Evolutionary conservation across 1,284 basidiomycete species (phyloP), one percentile per base, ranked within the genome.

Genomic region (Ceratobasidium sp.): DNA sequence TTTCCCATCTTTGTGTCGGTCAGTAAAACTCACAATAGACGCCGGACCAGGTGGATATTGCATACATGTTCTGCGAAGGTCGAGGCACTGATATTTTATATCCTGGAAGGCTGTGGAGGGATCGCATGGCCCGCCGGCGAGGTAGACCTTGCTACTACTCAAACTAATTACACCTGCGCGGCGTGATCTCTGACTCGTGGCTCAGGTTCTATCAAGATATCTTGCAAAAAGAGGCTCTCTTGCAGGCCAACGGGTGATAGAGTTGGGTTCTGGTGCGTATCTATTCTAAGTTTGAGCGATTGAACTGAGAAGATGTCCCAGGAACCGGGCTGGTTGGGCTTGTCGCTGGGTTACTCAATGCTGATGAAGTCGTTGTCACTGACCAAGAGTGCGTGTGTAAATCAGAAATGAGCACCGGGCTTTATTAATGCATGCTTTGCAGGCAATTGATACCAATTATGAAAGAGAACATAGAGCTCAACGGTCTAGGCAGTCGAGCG

Each of bases 121-220:
- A 86, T 94, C 54, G 88, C 93, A 12, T 97, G 94, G 94, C 93
- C 93, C 3, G 91, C 94, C 13, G 94, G 94, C 72, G 87, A 95
- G 84, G 94, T 94, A 72, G 72, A 72, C 71, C 17, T 70, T 72
- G 22, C 76, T 40, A 70, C 70, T n/a, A 32, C 29, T 22, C 56
- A 47, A 20, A 55, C 3, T n/a, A 42, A 34, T 38, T 69, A 34
- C 43, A 53, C 56, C 43, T 40, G 53, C 35, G 31, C 62, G 56
- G 40, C 45, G n/a, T 20, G 55, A 54, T 34, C 49, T 57, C 32
- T 58, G 22, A 40, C 40, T 22, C 55, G 27, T 22, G 22, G 17
- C 29, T 29, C 74, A 94, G 93, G 88, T 94, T 25, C 81, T 95
- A 3, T 85, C 90, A 3, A 83, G 81, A 52, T 94, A 94, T 77